A percentile compares a stretch with the other conserved stretches of the same genome.
phyloP scores from a whole-genome alignment of 2,329 filamentous ascomycete genomes.

The Blastomyces percursus region DNA sequence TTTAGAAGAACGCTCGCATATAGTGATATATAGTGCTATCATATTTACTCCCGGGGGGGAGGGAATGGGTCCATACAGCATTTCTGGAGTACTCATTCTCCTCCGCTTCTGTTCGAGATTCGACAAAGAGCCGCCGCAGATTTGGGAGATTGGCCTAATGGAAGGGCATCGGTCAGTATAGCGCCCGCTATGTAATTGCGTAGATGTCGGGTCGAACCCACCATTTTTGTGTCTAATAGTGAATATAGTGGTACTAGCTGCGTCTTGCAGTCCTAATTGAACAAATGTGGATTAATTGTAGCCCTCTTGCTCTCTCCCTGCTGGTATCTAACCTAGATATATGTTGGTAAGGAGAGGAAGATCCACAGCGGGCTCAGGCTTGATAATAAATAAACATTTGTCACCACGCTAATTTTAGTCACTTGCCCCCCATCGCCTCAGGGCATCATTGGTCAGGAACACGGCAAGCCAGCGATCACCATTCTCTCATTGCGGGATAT shows the following conservation, averaged over 20 bases:
- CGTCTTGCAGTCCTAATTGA: not conserved
- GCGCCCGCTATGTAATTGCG: not conserved
- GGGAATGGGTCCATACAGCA: conserved; percentile 55
- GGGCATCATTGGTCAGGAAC: not conserved
- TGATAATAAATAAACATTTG: not conserved
- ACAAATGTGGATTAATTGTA: not conserved
- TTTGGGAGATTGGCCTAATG: conserved; percentile 58
- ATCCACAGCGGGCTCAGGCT: not conserved
- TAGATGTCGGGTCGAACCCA: not conserved
- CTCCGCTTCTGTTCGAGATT: conserved; percentile 83
- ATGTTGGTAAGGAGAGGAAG: not conserved
- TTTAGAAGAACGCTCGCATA: not conserved
- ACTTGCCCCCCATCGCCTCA: not conserved
- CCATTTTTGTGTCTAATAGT: not conserved
- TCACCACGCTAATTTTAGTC: not conserved
- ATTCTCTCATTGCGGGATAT: not conserved
- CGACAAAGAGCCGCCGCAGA: conserved; percentile 88
- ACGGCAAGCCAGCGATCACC: not conserved
- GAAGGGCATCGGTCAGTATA: not conserved
- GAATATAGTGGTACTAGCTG: not conserved
- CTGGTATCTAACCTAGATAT: not conserved
- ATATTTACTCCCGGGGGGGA: conserved; percentile 11
- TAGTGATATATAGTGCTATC: not conserved
- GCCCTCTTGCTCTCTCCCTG: not conserved
- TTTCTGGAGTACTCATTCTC: conserved; percentile 89